Percentiles rank a stretch among this genome's conserved stretches.
phyloP scores from a whole-genome alignment of 495 filamentous ascomycete species.

The Parmelia sp. region DNA sequence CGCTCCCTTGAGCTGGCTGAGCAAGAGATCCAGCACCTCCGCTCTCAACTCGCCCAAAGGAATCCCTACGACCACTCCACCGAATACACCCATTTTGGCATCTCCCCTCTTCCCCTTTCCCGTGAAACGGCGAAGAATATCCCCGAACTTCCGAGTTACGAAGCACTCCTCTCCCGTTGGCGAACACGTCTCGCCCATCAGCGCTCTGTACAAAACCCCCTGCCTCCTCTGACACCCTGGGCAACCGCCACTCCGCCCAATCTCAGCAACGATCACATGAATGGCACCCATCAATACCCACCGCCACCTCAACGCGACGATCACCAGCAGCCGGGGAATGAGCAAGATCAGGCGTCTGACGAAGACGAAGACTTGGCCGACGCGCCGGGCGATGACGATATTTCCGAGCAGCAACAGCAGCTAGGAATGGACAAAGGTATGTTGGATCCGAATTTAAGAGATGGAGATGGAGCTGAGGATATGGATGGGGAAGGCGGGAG shows the following conservation, averaged over 20 bases:
- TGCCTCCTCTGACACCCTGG: constrained; percentile 12
- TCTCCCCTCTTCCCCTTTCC: constrained; percentile 55
- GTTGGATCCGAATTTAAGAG: constrained; percentile 22
- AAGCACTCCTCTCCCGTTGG: constrained; percentile 52
- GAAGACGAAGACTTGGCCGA: constrained; percentile 20
- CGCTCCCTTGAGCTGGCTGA: constrained; percentile 54
- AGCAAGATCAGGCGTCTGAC: constrained; percentile 21
- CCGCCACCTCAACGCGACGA: constrained; percentile 14
- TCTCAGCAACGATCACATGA: constrained; percentile 5
- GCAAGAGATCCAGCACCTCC: constrained; percentile 68
- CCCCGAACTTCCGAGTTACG: constrained; percentile 43
- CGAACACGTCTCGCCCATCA: constrained; percentile 42
- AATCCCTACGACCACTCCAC: constrained; percentile 51
- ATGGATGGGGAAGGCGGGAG: constrained; percentile 19
- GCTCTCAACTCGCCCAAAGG: constrained; percentile 56
- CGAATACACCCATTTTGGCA: constrained; percentile 61
- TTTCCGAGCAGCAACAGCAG: constrained; percentile 8
- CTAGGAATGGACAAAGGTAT: constrained; percentile 16
- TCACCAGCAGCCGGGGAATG: neutral
- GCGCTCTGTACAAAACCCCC: constrained; percentile 13
- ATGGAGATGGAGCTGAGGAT: constrained; percentile 12
- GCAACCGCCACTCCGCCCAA: constrained; percentile 3
- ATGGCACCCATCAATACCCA: constrained; percentile 16
- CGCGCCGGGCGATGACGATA: constrained; percentile 21
- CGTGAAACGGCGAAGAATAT: constrained; percentile 36